A percentile compares a stretch with the other conserved stretches of the same genome.
Evolutionary conservation across 2,329 filamentous ascomycete species (phyloP).

Genomic region (Monilinia aucupariae): DNA sequence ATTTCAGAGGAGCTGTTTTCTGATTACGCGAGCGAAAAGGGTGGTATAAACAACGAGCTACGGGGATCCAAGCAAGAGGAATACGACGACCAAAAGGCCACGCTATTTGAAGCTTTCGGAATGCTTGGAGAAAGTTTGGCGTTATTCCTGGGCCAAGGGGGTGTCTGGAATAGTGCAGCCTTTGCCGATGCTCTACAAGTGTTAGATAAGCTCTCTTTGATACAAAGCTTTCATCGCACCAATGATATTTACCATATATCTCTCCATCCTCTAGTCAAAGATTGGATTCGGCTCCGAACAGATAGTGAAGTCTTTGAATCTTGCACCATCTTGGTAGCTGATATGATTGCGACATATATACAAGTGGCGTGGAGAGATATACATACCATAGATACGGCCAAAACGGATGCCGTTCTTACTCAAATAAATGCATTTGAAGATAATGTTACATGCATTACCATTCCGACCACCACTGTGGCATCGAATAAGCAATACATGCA

Average conservation of each 20-base stretch:
- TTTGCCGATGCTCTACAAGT: slow-evolving; percentile 20
- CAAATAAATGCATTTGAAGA: not conserved
- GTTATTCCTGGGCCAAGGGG: not conserved
- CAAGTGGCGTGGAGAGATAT: not conserved
- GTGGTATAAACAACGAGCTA: too few species aligned
- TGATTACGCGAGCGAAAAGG: too few species aligned
- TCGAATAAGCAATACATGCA: not conserved
- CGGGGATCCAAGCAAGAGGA: not conserved
- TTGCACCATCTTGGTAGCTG: not conserved
- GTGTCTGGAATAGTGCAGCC: slow-evolving; percentile 21
- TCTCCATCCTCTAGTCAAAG: slow-evolving; percentile 16
- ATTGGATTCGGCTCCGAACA: slow-evolving; percentile 13
- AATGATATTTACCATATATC: not conserved
- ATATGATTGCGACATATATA: not conserved
- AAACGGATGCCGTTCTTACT: not conserved
- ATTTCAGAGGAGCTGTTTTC: slow-evolving; percentile 24
- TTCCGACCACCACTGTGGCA: not conserved
- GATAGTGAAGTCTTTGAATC: not conserved
- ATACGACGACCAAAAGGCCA: not conserved
- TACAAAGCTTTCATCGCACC: slow-evolving; percentile 18
- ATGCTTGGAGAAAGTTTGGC: not conserved
- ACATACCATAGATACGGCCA: not conserved
- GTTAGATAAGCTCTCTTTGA: slow-evolving; percentile 21
- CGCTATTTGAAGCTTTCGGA: not conserved
- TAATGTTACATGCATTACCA: not conserved